Evolutionary conservation across 495 filamentous ascomycete genomes (phyloP), one percentile per base, ranked within the genome.

Genomic region (Xylaria castorea): DNA sequence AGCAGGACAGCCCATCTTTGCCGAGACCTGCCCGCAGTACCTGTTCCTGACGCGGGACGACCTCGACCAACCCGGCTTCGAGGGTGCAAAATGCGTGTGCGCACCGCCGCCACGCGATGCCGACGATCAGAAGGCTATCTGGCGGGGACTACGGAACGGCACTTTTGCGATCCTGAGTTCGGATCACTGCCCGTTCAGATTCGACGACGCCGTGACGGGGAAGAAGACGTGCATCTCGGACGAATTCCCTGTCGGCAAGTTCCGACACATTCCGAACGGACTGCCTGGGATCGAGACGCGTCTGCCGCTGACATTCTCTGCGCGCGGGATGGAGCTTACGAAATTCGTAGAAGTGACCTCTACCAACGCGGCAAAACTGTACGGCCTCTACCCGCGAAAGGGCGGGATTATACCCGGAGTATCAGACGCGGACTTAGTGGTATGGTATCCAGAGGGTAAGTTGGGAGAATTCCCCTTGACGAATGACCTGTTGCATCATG

Each of bases 1-100:
- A 2, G 74, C 78, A 50, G 82, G 86, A 0, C 82, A 90, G 30
- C 89, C 89, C 1, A 81, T 91, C 5, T 86, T 89, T 75, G 89
- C 87, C 18, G 89, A 91, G 78, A 91, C 89, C 12, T 91, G 89
- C 75, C 89, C 89, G 8, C 89, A 91, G 68, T 91, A 91, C 74
- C 81, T 91, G n/a, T 88, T 89, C 73, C 82, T 91, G 3, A 88
- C 85, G 5, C 81, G 85, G 7, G 84, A 87, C 51, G 81, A 83
- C 68, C 78, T 90, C 30, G 81, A 84, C 65, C 79, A 80, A 27
- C 83, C 84, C 5, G 85, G 82, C 3, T 89, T 89, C 75, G 81
- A 85, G 48, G 89, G 85, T n/a, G 85, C 85, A 1, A 87, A 87
- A 76, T 85, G 80, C 73, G 81, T 88, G 6, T 87, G 85, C 74